Conservation (phyloP, 2,329 filamentous ascomycete genomes). For the Apiospora saccharicola region DNA sequence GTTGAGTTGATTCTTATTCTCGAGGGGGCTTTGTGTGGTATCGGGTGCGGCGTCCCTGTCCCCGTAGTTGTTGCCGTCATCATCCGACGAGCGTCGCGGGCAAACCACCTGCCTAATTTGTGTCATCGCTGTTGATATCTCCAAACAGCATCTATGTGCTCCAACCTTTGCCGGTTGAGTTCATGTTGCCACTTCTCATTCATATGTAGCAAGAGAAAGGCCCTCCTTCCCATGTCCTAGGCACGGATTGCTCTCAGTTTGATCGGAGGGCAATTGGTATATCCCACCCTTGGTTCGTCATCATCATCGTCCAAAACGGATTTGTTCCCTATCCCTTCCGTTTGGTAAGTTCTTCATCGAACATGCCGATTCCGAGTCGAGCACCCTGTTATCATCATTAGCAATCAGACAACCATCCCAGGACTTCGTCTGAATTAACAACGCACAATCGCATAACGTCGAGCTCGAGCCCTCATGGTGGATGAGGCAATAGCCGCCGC, state of each 20-base stretch:
- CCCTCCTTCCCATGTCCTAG: neutral
- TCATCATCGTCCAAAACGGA: neutral
- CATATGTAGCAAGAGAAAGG: no score
- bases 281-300: neutral
- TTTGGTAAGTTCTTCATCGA: neutral
- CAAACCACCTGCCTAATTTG: neutral
- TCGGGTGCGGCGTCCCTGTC: neutral
- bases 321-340: neutral
- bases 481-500: conserved; percentile 80
- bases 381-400: conserved; percentile 5
- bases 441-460: conserved; percentile 61
- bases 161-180: neutral
- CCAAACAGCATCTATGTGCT: neutral
- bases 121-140: neutral
- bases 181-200: no score
- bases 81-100: neutral
- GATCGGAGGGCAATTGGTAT: neutral
- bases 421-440: conserved; percentile 26
- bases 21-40: neutral
- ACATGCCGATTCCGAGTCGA: conserved; percentile 4
- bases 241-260: neutral
- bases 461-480: conserved; percentile 83
- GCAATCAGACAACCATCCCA: neutral
- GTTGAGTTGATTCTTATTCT: conserved; percentile 10
- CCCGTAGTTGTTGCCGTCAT: neutral